Base-by-base conservation (phyloP, 2,329 filamentous ascomycete species). In the Cladosporium austrohemisphaericum region DNA sequence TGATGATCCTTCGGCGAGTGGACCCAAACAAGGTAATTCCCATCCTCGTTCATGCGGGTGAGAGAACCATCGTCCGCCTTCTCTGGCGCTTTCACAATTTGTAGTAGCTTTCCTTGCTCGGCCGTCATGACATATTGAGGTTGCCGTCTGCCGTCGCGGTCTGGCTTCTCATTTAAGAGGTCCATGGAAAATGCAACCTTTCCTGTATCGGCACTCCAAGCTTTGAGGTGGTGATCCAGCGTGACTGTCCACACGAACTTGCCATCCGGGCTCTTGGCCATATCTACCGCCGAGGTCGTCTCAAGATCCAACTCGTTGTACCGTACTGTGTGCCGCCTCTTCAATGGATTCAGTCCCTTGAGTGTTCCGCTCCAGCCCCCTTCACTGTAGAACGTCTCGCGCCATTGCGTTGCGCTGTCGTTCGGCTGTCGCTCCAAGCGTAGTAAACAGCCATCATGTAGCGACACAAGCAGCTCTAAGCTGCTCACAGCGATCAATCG, bases 1-100 rank as follows among this genome's bases (percentile, higher is more conserved):
- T 92, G 85, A 28, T 93, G 80, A 23, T 90, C 86, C 55, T 93
- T 82, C 0, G 93, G 92, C 9, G 91, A 96, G 67, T 90, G 95
- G 7, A 89, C 92, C 29, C 88, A 82, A 46, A 92, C 79, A 51
- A 78, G 78, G 62, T 82, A 84, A n/a, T 35, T 43, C 5, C 49
- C 55, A 20, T 50, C 50, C 10, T 53, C 49, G 19, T 55, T 37
- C 23, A 49, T 52, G 16, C 47, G 53, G 9, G 50, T 45, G 7
- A 55, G 41, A 10, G 50, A 37, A 31, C 69, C 63, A 53, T 75
- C 73, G 16, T 70, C 71, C 44, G 73, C 70, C 14, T 71, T 71
- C 38, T 73, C 70, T 5, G 75, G 74, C 10, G 83, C 80, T 11
- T 83, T 80, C 46, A 91, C 76, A 14, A 95, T 74, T 49, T 85